Evolutionary conservation across 73 alveolate genomes (phyloP).

Genomic region (Stentor roeselii): DNA sequence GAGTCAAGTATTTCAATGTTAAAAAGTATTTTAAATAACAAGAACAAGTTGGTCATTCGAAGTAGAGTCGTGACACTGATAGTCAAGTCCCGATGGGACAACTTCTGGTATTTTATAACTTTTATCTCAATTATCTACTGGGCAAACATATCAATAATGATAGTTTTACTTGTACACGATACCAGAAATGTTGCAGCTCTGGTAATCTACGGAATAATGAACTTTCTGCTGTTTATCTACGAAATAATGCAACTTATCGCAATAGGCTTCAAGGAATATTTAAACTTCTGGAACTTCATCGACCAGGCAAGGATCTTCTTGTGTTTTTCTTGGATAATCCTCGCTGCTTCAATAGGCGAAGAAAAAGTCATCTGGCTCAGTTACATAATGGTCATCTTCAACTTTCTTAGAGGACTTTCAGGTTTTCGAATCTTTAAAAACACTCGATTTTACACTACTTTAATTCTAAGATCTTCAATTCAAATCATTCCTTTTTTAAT

Average conservation of each 20-base stretch:
- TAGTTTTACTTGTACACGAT: background rate
- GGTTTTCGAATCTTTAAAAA: background rate
- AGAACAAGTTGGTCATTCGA: background rate
- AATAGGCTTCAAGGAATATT: background rate
- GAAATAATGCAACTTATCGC: background rate
- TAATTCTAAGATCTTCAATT: background rate
- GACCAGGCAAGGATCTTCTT: background rate
- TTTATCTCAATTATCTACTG: background rate
- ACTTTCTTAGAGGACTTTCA: slow-evolving; percentile 18
- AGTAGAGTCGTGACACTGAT: background rate
- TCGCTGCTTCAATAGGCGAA: background rate
- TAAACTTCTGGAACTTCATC: background rate
- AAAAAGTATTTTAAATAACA: background rate
- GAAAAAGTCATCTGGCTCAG: background rate
- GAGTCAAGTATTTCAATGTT: background rate
- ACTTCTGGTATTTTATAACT: background rate
- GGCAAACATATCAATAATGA: background rate
- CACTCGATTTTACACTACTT: background rate
- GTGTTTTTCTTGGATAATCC: background rate
- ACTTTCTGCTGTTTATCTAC: background rate
- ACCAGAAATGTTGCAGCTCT: background rate
- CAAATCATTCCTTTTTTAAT: background rate
- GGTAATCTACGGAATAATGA: background rate
- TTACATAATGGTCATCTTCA: background rate
- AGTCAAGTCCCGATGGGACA: background rate